Evolutionary conservation across 73 alveolate species (phyloP).

Genomic region (Stentor coeruleus): DNA sequence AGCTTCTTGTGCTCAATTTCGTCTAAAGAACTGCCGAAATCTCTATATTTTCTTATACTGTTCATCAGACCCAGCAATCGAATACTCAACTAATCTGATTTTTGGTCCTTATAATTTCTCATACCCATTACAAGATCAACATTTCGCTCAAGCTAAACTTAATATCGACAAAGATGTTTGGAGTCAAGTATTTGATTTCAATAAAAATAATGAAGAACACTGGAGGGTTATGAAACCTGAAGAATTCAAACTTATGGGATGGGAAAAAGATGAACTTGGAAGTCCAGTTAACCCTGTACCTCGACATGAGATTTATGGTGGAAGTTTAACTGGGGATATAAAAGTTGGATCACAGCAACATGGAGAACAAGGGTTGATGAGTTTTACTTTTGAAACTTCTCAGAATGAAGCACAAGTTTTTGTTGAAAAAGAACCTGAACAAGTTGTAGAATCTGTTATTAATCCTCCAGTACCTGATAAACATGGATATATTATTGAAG

Average conservation of each 20-base stretch:
- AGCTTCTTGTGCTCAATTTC: constrained; percentile 12
- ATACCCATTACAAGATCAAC: constrained; percentile 20
- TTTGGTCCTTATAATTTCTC: constrained; percentile 30
- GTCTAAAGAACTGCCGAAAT: constrained; percentile 17
- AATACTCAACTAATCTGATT: constrained; percentile 3
- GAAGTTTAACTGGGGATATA: constrained; percentile 16
- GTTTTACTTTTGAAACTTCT: not conserved
- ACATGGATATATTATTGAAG: not conserved
- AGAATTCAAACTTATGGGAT: constrained; percentile 8
- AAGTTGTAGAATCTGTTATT: not conserved
- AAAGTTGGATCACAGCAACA: constrained; percentile 21
- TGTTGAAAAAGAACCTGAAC: constrained; percentile 7
- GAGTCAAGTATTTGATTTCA: constrained; percentile 29
- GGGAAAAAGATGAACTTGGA: constrained; percentile 18
- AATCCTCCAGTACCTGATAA: not conserved
- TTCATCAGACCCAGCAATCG: constrained; percentile 29
- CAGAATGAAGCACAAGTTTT: not conserved
- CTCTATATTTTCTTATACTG: not conserved
- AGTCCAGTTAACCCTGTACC: constrained; percentile 17
- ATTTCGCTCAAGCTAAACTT: constrained; percentile 19
- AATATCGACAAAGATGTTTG: not conserved
- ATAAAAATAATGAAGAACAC: constrained; percentile 19
- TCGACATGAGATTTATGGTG: constrained; percentile 21
- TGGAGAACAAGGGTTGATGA: constrained; percentile 13
- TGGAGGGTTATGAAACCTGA: constrained; percentile 16